Base-by-base conservation (phyloP, 1,139 yeast genomes). In the Nakaseomyces nivariensis region DNA sequence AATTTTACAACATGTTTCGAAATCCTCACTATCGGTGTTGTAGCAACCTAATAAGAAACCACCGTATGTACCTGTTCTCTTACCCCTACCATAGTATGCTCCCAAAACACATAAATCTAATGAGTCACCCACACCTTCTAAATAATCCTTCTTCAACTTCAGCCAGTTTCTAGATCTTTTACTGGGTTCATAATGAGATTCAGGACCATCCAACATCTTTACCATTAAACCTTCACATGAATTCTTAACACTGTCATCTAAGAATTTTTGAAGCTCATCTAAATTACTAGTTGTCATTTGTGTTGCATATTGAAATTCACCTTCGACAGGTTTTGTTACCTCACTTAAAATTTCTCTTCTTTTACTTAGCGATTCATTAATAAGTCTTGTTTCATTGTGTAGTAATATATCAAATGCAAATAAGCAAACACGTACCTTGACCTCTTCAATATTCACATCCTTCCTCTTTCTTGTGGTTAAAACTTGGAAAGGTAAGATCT, bases 151-250 rank as follows among this genome's bases (percentile, higher is more conserved):
- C 69, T 92, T 92, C 61, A 92, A 73, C 63, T 92, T 92, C 56
- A 92, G 76, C 99, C 99, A 92, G 67, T 92, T 90, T 53, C 96
- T 74, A 9, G 96, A 86, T 63, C 99, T 76, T 66, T 90, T 90
- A 36, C 96, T 86, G 8, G 99, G 98, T 68, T 92, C 96, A 65
- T 92, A 92, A 52, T 73, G 79, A 3, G 95, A 84, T 48, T 89
- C 96, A 6, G 67, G 67, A 0, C 96, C 95, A 54, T 86, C 82
- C 38, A 92, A 71, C 71, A 88, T 81, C 64, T 92, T 92, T 45
- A 92, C 92, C 99, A 92, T 92, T 48, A 92, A 74, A 0, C 99
- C 99, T 67, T 92, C 99, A 66, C 98, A 94, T 24, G 90, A 74
- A 61, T 86, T 95, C 59, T 84, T 82, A 29, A 94, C 87, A 6